phyloP scores from a whole-genome alignment of 2,329 filamentous ascomycete species.

The Penicillium sp. region DNA sequence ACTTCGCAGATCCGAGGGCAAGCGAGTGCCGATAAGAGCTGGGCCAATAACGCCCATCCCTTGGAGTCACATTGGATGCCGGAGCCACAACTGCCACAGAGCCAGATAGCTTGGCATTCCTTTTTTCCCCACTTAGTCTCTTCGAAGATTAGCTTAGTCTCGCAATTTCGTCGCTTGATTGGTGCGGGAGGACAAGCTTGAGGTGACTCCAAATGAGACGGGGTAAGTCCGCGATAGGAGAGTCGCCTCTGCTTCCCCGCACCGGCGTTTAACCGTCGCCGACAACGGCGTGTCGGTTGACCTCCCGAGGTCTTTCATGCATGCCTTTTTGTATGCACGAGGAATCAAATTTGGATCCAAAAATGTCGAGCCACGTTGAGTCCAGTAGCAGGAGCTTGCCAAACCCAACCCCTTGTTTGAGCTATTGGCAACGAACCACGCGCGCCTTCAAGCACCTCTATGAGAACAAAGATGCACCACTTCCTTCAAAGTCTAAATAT shows the following conservation, averaged over 20 bases:
- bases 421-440: conserved; percentile 35
- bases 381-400: conserved; percentile 24
- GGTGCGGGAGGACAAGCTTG: not conserved
- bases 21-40: conserved; percentile 7
- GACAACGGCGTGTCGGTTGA: not conserved
- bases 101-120: not conserved
- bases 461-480: conserved; percentile 5
- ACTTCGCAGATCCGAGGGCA: conserved; percentile 10
- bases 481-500: conserved; percentile 14
- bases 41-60: conserved; percentile 6
- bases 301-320: not conserved
- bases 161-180: not conserved
- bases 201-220: not conserved
- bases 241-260: not conserved
- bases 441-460: conserved; percentile 19
- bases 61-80: conserved; percentile 3
- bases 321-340: no score
- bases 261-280: not conserved
- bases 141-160: not conserved
- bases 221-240: conserved; percentile 1
- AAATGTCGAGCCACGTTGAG: not conserved
- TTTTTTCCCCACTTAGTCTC: not conserved
- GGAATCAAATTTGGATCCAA: not conserved
- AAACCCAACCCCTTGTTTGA: conserved; percentile 31
- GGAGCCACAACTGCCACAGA: not conserved